Base-by-base conservation (phyloP, 345 rosid genomes). In the Psidium guajava region DNA sequence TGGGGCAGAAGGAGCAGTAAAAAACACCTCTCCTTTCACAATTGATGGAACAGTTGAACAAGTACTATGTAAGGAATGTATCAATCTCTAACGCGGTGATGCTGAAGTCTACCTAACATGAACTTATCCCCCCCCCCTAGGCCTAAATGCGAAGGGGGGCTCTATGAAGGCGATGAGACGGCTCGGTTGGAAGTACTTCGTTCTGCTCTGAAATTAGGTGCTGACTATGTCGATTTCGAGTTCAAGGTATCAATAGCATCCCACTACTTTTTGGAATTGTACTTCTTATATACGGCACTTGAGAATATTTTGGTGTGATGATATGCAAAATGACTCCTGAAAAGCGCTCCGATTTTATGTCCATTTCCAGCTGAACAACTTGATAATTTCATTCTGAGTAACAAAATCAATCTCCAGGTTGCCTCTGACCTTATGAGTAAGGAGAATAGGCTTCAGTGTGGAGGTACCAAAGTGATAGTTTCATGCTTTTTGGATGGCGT, bases 181-280 rank as follows among this genome's bases (percentile, higher is more conserved):
- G 87, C 59, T 47, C 85, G 93, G 74, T 18, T 90, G 84, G 90
- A 90, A 82, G 85, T 88, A 49, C 93, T 92, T 82, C 61, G 13
- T 75, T 83, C 92, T 49, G 95, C 95, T 73, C 82, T 84, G 87
- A 86, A 89, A 56, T 21, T 92, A 24, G 94, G 94, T 42, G 95
- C 96, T 83, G 93, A 93, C 89, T 92, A 92, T 85, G 28, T 92
- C 69, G 94, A 94, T 64, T 40, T 90, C 28, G 96, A 94, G 86
- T 86, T 91, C 86, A 86, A 91, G 96, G 95, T 92, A 90, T 59
- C 73, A 25, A 49, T 13, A 82, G 84, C 21, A 56, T 81, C 56
- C 24, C 36, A 18, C 27, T 2, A 77, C 21, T 5, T 73, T 52
- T 80, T 21, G 55, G 51, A 27, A n/a, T 20, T 61, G 8, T 13